Conservation (phyloP, 257 asterid genomes). For the Solanum habrochaites region DNA sequence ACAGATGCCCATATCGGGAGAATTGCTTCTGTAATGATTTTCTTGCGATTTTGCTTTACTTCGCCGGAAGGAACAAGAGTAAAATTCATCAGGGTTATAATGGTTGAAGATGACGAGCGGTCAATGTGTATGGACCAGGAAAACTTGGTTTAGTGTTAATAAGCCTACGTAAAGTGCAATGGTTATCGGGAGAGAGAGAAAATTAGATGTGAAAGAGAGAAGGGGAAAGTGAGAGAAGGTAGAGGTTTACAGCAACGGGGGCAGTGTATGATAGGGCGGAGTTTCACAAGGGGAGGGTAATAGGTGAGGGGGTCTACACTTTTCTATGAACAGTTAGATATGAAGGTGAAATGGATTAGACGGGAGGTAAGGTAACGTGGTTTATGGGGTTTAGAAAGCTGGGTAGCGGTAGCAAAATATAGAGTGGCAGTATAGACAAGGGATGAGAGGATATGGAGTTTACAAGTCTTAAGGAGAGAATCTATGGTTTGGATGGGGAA, state of each 20-base stretch:
- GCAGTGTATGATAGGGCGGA: slow-evolving; percentile 88
- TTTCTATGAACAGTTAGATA: slow-evolving; percentile 69
- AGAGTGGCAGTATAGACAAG: slow-evolving; percentile 63
- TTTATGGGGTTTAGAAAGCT: too few relatives aligned
- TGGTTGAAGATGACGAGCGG: slow-evolving; percentile 23
- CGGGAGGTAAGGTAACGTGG: too few relatives aligned
- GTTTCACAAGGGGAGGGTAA: slow-evolving; percentile 72
- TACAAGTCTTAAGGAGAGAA: slow-evolving; percentile 81
- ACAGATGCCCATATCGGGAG: slow-evolving; percentile 49
- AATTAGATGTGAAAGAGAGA: slow-evolving; percentile 12
- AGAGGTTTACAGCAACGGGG: slow-evolving; percentile 79
- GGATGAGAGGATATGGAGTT: slow-evolving; percentile 76
- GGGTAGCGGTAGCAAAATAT: too few relatives aligned
- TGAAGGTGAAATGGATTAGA: slow-evolving; percentile 91
- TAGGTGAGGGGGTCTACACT: slow-evolving; percentile 85
- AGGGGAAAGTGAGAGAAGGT: slow-evolving; percentile 59
- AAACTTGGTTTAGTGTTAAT: slow-evolving; percentile 27
- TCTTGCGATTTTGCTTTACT: slow-evolving; percentile 50
- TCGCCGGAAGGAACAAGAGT: slow-evolving; percentile 34
- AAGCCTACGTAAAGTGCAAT: slow-evolving; percentile 52
- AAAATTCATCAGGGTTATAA: slow-evolving; percentile 19
- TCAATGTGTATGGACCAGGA: slow-evolving; percentile 19
- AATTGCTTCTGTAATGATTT: slow-evolving; percentile 50
- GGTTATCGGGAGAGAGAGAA: slow-evolving; percentile 79
- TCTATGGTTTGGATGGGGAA: slow-evolving; percentile 65